Conservation (phyloP, 2,329 filamentous ascomycete genomes). For the Colletotrichum sp. region DNA sequence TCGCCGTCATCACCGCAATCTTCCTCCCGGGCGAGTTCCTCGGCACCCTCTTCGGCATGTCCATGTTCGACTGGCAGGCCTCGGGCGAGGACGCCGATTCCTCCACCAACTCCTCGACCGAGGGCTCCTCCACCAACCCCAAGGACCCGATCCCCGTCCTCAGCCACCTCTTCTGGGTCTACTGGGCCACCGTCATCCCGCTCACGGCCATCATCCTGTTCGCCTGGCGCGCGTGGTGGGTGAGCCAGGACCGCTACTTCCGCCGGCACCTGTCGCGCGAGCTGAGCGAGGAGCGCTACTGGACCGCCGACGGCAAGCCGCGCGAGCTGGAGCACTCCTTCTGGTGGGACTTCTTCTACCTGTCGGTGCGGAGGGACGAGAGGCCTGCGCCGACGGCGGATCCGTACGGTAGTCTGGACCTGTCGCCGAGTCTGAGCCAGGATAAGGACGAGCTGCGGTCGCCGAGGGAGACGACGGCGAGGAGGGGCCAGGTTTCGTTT, state of each 20-base stretch:
- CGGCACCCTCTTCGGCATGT: constrained; percentile 49
- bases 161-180: constrained; percentile 49
- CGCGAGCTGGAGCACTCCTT: constrained; percentile 46
- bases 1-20: constrained; percentile 52
- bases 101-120: not conserved
- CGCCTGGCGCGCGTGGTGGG: constrained; percentile 52
- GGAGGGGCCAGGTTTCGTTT: constrained; percentile 13
- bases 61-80: constrained; percentile 52
- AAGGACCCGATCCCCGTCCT: constrained; percentile 35
- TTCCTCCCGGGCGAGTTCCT: constrained; percentile 53
- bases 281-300: constrained; percentile 52
- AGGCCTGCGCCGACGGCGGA: constrained; percentile 6
- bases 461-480: constrained; percentile 6
- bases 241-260: constrained; percentile 51
- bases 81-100: constrained; percentile 33
- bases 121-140: constrained; percentile 12
- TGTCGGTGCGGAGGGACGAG: constrained; percentile 39
- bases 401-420: not conserved
- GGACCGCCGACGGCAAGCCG: constrained; percentile 48
- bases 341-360: constrained; percentile 47
- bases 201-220: constrained; percentile 46
- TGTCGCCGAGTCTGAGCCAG: constrained; percentile 4
- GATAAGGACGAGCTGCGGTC: constrained; percentile 17
- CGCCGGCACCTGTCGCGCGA: constrained; percentile 48
- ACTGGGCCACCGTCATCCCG: constrained; percentile 49